A percentile compares a stretch with the other conserved stretches of the same genome.
phyloP scores from a whole-genome alignment of 306 rosid species.

The Quercus berberidifolia region DNA sequence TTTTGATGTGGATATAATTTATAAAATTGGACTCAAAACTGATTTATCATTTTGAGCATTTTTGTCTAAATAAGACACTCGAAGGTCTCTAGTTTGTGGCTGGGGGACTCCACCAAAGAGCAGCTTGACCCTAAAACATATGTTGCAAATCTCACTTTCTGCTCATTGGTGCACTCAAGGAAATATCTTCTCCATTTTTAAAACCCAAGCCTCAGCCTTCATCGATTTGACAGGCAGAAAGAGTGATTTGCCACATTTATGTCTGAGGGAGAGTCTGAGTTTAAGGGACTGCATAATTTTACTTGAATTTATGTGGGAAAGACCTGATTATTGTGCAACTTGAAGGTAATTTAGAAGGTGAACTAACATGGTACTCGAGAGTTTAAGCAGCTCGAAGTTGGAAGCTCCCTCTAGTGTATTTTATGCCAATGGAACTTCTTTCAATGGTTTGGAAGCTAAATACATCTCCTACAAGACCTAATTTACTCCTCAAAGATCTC shows the following conservation, averaged over 20 bases:
- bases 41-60: slow-evolving; percentile 13
- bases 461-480: background rate
- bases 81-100: background rate
- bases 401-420: background rate
- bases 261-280: background rate
- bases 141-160: background rate
- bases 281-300: background rate
- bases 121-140: background rate
- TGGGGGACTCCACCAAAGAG: background rate
- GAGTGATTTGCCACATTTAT: background rate
- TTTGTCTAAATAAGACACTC: background rate
- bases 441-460: slow-evolving; percentile 2
- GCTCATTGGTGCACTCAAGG: background rate
- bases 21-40: background rate
- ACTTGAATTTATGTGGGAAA: background rate
- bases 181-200: background rate
- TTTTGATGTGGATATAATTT: background rate
- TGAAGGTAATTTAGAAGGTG: slow-evolving; percentile 1
- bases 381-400: background rate
- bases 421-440: background rate
- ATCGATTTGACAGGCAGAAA: background rate
- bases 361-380: background rate
- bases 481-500: background rate
- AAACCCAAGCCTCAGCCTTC: background rate
- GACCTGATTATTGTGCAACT: slow-evolving; percentile 1